Conservation (phyloP, 345 rosid genomes). For the Moricandia arvensis region DNA sequence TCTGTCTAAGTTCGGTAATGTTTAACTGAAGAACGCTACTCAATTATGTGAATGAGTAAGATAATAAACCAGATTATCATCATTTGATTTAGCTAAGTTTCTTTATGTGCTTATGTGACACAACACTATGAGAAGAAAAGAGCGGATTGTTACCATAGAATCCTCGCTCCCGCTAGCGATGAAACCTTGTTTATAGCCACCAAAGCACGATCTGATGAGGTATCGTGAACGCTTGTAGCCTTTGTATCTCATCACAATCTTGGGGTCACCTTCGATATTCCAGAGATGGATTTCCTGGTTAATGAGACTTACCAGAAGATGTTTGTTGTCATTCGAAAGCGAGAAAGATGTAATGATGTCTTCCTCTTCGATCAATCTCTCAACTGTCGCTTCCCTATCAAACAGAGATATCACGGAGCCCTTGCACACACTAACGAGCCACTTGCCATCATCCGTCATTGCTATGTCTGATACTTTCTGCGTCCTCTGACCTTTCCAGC, state of each 20-base stretch:
- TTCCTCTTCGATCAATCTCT: conserved; percentile 61
- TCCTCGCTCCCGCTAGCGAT: conserved; percentile 80
- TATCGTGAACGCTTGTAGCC: conserved; percentile 61
- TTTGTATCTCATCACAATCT: conserved; percentile 53
- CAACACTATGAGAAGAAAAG: no score
- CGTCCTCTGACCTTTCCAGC: conserved; percentile 68
- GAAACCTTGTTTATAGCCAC: conserved; percentile 61
- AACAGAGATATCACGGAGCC: conserved; percentile 52
- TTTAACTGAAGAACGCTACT: not conserved
- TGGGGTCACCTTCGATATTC: conserved; percentile 58
- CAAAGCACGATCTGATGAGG: conserved; percentile 71
- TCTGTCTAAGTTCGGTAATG: not conserved
- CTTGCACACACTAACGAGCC: conserved; percentile 55
- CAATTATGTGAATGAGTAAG: not conserved
- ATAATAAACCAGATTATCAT: not conserved
- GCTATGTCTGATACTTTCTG: conserved; percentile 62
- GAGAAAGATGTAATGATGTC: conserved; percentile 64
- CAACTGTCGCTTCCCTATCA: conserved; percentile 55
- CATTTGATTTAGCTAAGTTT: not conserved
- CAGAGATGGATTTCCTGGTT: conserved; percentile 76
- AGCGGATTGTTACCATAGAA: conserved; percentile 49
- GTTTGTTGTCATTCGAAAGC: conserved; percentile 57
- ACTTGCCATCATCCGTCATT: conserved; percentile 63
- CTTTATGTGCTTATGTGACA: not conserved
- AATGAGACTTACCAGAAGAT: conserved; percentile 54